These are phyloP conservation scores for Kingdonia uniflora DNA, from an alignment of 164 flowering plant species.

Conservation along the genomic window DNA sequence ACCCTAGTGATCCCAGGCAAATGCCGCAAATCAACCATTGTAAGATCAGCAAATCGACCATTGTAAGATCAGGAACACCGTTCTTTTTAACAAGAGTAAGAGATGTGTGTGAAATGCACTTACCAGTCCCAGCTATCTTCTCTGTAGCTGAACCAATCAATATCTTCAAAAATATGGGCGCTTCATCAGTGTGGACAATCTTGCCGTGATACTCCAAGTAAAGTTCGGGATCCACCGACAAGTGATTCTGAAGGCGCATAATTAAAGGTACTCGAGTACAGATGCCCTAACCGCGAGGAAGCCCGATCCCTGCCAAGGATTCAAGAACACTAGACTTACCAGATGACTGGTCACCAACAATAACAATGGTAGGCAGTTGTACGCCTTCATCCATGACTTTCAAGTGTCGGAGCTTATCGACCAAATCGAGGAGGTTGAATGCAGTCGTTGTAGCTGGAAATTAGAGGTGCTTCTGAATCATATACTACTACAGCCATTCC, in stretches of 20 bases:
- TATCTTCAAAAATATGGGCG: background rate
- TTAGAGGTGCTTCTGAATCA: too few species aligned
- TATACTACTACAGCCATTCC: too few species aligned
- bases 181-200: background rate
- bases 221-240: background rate
- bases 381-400: constrained; percentile 1
- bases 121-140: constrained; percentile 5
- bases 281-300: constrained; percentile 1
- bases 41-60: constrained; percentile 11
- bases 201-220: constrained; percentile 2
- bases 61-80: constrained; percentile 8
- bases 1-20: constrained; percentile 10
- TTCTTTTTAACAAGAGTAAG: constrained; percentile 5
- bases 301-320: background rate
- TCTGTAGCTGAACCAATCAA: constrained; percentile 5
- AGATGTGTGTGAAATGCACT: constrained; percentile 3
- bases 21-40: constrained; percentile 9
- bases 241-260: constrained; percentile 5
- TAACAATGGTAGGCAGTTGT: constrained; percentile 3
- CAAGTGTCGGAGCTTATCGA: background rate
- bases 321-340: constrained; percentile 4
- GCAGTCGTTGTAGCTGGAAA: background rate
- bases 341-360: constrained; percentile 3
- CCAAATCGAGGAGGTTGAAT: constrained; percentile 1
- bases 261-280: constrained; percentile 1